Conservation (phyloP, 2,329 filamentous ascomycete genomes). For the Leptodontidium sp. region DNA sequence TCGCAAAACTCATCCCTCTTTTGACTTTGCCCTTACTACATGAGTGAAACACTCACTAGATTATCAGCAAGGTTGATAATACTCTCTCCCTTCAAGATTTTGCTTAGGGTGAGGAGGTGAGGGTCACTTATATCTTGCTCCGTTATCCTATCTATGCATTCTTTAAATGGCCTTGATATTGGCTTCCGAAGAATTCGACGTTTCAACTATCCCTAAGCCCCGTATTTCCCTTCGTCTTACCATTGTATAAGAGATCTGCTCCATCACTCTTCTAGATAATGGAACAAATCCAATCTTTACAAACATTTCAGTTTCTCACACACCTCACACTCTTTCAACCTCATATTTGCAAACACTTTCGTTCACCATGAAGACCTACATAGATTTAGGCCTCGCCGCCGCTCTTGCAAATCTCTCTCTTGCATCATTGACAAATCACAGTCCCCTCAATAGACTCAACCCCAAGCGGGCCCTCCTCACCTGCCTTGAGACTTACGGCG, state of each 20-base stretch:
- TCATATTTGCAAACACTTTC: neutral
- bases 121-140: neutral
- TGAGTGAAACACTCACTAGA: neutral
- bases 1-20: neutral
- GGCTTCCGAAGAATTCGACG: constrained; percentile 2
- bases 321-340: neutral
- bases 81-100: neutral
- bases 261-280: neutral
- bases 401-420: constrained; percentile 15
- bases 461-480: constrained; percentile 29
- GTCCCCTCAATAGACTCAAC: neutral
- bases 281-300: neutral
- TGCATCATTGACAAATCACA: constrained; percentile 18
- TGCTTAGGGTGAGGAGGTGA: neutral
- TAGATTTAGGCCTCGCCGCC: constrained; percentile 5
- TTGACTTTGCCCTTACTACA: neutral
- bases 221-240: neutral
- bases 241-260: neutral
- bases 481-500: constrained; percentile 34
- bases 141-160: neutral
- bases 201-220: constrained; percentile 6
- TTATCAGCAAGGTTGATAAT: neutral
- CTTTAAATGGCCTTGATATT: constrained; percentile 3
- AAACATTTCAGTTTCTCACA: constrained; percentile 3
- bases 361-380: constrained; percentile 23